phyloP scores from a whole-genome alignment of 139 green algal species.

The Chlamydomonas sp. region DNA sequence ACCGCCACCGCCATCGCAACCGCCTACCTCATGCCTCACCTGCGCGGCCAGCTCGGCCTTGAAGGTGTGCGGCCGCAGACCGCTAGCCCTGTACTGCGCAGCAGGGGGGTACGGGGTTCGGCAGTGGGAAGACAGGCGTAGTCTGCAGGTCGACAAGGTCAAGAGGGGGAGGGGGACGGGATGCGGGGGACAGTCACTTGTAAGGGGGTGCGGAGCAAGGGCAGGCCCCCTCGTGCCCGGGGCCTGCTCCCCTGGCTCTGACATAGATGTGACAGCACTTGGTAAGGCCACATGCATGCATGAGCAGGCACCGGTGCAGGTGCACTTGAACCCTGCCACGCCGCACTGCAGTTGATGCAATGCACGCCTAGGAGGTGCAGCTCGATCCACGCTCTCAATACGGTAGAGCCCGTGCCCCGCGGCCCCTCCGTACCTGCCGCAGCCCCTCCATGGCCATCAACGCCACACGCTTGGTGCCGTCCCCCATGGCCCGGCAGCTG shows the following conservation, averaged over 20 bases:
- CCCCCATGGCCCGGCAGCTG: constrained; percentile 19
- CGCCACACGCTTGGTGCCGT: constrained; percentile 43
- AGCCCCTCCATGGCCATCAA: constrained; percentile 35
- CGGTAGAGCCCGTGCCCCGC: not conserved
- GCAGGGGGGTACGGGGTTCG: not conserved
- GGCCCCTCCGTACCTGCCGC: constrained; percentile 10
- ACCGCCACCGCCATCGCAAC: not conserved
- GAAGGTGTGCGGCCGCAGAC: constrained; percentile 12
- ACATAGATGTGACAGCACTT: too few species aligned
- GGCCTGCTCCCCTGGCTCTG: too few species aligned
- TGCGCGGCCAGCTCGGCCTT: constrained; percentile 14
- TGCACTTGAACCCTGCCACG: too few species aligned
- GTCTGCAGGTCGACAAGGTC: not conserved
- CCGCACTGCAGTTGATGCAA: too few species aligned
- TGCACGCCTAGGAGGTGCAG: too few species aligned
- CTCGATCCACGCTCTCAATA: too few species aligned
- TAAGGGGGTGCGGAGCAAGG: too few species aligned
- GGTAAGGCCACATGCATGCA: too few species aligned
- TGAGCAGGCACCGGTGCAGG: too few species aligned
- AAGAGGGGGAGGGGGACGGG: not conserved
- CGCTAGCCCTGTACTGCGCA: not conserved
- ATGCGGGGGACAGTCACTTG: too few species aligned
- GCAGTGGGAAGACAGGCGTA: not conserved
- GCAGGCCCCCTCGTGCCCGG: too few species aligned
- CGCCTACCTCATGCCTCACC: not conserved